A percentile compares a stretch with the other conserved stretches of the same genome.
These are phyloP conservation scores for Aspergillus pseudotamarii DNA, from an alignment of 2,329 filamentous ascomycete species.

Conservation along the genomic window DNA sequence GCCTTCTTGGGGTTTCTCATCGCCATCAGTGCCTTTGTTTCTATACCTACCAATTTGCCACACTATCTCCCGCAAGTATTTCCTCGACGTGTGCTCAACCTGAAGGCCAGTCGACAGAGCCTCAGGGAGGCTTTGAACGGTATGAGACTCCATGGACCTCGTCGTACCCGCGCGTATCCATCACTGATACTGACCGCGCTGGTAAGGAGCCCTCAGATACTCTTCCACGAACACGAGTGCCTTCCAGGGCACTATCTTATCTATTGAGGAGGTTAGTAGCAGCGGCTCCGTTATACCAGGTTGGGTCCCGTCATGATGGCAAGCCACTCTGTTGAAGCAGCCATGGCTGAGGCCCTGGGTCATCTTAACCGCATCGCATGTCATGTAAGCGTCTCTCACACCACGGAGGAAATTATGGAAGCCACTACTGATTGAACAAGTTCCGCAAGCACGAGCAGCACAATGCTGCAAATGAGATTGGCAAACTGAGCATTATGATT, in stretches of 20 bases:
- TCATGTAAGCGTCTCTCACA: slow-evolving; percentile 27
- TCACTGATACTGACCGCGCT: background rate
- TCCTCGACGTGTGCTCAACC: background rate
- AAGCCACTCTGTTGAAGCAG: slow-evolving; percentile 26
- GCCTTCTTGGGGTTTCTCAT: background rate
- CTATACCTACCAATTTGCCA: slow-evolving; percentile 2
- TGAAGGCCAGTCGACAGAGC: background rate
- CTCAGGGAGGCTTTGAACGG: slow-evolving; percentile 8
- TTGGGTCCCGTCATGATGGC: slow-evolving; percentile 17
- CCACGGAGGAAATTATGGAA: background rate
- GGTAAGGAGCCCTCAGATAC: background rate
- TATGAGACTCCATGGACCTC: background rate
- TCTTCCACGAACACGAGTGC: slow-evolving; percentile 2
- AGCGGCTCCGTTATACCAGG: slow-evolving; percentile 2
- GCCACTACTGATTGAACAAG: slow-evolving; percentile 19
- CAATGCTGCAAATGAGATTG: slow-evolving; percentile 38
- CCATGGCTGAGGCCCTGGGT: slow-evolving; percentile 33
- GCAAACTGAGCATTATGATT: slow-evolving; percentile 36
- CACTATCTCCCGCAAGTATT: background rate
- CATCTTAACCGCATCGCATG: slow-evolving; percentile 29
- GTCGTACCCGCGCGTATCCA: background rate
- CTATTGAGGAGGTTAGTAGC: background rate
- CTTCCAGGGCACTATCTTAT: background rate
- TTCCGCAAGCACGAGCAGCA: slow-evolving; percentile 33
- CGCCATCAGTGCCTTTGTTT: background rate